These are phyloP conservation scores for Zizania latifolia DNA, from an alignment of 176 grass and related monocot genomes.

Conservation along the genomic window DNA sequence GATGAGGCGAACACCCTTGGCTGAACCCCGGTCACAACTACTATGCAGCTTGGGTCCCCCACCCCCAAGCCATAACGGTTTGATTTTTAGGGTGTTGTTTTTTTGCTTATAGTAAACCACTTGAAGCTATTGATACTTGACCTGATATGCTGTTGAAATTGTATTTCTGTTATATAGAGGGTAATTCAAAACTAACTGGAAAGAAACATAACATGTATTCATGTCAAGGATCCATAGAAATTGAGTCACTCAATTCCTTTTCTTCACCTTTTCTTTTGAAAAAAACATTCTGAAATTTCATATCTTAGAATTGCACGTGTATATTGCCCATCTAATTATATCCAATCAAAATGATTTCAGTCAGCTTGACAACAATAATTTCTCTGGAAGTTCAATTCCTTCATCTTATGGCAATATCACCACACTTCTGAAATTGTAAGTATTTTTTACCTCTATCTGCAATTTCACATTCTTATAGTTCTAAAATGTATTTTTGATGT, in stretches of 20 bases:
- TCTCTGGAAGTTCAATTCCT: conserved; percentile 76
- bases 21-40: too few relatives aligned
- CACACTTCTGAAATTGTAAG: conserved; percentile 83
- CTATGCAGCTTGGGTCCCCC: too few relatives aligned
- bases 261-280: neutral
- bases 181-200: conserved; percentile 12
- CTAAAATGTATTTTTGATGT: neutral
- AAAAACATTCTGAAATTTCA: neutral
- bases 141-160: neutral
- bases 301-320: neutral
- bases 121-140: conserved; percentile 1
- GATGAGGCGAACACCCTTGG: too few relatives aligned
- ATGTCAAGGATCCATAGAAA: neutral
- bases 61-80: too few relatives aligned
- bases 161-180: neutral
- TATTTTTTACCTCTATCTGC: conserved; percentile 22
- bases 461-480: neutral
- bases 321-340: neutral
- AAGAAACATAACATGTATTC: neutral
- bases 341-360: conserved; percentile 37
- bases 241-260: conserved; percentile 5
- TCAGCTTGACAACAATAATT: conserved; percentile 94
- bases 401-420: conserved; percentile 61
- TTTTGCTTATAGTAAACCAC: neutral
- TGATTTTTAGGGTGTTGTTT: neutral